phyloP scores from a whole-genome alignment of 1,284 basidiomycete species.

The Tilletia walkeri region DNA sequence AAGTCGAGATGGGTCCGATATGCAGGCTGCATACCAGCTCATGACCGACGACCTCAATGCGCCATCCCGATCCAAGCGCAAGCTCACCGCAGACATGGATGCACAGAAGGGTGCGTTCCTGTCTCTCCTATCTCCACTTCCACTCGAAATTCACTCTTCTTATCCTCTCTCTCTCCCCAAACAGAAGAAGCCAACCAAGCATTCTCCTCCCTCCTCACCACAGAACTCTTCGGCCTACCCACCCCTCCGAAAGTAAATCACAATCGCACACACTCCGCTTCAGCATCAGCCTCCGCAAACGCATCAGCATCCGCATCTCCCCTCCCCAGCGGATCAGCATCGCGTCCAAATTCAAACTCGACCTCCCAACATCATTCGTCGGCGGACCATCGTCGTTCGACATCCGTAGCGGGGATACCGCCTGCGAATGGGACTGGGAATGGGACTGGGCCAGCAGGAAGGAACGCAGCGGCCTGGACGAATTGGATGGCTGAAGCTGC shows the following conservation, averaged over 20 bases:
- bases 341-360: no score
- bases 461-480: no score
- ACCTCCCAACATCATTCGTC: no score
- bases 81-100: constrained; percentile 44
- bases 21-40: constrained; percentile 60
- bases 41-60: constrained; percentile 56
- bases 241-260: constrained; percentile 8
- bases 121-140: not conserved
- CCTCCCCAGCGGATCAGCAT: no score
- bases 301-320: not conserved
- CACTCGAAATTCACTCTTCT: constrained; percentile 1
- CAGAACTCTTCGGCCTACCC: constrained; percentile 59
- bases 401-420: no score
- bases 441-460: no score
- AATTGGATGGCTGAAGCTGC: no score
- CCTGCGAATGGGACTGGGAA: no score
- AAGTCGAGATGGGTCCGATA: constrained; percentile 59
- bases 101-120: constrained; percentile 38
- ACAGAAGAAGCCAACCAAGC: constrained; percentile 62
- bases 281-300: not conserved
- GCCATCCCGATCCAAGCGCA: constrained; percentile 44
- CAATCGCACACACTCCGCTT: not conserved
- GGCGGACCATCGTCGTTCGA: no score
- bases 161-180: not conserved
- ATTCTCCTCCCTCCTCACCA: constrained; percentile 61